Base-by-base conservation (phyloP, 805 yeast genomes). In the Kodamaea nitidulidarum region DNA sequence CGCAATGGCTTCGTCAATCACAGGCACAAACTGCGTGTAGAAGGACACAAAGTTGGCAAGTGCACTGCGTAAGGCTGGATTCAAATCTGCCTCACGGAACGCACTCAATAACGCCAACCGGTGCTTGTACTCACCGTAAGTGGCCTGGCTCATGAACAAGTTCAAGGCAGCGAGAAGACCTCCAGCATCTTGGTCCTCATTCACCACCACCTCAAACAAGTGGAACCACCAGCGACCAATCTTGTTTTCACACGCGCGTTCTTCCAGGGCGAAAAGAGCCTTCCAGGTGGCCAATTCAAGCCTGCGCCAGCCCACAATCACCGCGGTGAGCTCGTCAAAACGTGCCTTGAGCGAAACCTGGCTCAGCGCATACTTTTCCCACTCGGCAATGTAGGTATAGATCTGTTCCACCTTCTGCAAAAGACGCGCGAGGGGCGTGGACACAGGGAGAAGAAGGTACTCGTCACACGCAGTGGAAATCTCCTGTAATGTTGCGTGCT, bases 151-250 rank as follows among this genome's bases (percentile, higher is more conserved):
- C 50, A 93, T 62, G 58, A 87, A 91, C 2, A 84, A 51, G 45
- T 83, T 84, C 45, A 93, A 64, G 0, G 93, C 84, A 2, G 80
- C 40, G 53, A 36, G 78, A 59, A 67, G 47, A 26, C 51, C 52
- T 8, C 47, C 49, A 4, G 48, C 40, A 1, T 44, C 45, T 17
- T 47, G 50, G 27, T 52, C 55, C 4, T 80, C 79, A 11, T 81
- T 54, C 27, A 84, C 64, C n/a, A 88, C 73, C 7, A 81, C 78
- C 56, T 93, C 98, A 55, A 82, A 93, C 35, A 93, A 66, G 55
- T 88, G 79, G 64, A 81, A 93, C 95, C 96, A 91, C 93, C 95
- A 88, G 47, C 78, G 78, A 15, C 95, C 88, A 34, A 81, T 62
- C 5, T 60, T 67, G 33, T 65, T 67, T 41, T 72, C 70, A 14